Conservation (phyloP, 768 basidiomycete species). For the Hirschioporus abietinus region DNA sequence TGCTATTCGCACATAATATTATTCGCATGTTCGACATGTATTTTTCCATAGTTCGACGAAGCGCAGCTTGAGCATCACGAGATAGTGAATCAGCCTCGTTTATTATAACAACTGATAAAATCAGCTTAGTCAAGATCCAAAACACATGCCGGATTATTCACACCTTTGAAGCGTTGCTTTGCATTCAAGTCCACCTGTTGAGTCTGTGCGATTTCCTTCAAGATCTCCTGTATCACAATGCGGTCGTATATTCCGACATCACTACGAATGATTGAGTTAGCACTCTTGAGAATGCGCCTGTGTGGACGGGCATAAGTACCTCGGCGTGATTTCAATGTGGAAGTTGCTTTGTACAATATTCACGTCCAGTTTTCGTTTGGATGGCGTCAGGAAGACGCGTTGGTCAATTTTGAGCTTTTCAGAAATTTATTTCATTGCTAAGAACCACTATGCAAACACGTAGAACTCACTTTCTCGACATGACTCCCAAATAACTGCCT, state of each 20-base stretch:
- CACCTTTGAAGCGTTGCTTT: constrained; percentile 95
- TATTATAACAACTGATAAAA: constrained; percentile 80
- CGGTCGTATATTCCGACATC: constrained; percentile 96
- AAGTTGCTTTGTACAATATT: constrained; percentile 98
- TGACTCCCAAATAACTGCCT: constrained; percentile 86
- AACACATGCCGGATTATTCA: constrained; percentile 8
- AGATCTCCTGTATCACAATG: constrained; percentile 90
- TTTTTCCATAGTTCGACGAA: constrained; percentile 98
- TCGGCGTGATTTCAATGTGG: constrained; percentile 96
- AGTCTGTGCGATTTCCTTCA: constrained; percentile 98
- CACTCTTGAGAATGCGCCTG: not conserved
- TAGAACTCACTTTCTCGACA: constrained; percentile 73
- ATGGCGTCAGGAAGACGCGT: constrained; percentile 90
- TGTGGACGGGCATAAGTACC: constrained; percentile 38
- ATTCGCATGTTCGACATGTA: constrained; percentile 98
- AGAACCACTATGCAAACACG: not conserved
- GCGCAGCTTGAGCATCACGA: constrained; percentile 94
- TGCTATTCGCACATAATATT: constrained; percentile 94
- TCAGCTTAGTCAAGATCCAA: not conserved
- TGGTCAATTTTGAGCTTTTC: constrained; percentile 94
- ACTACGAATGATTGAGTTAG: constrained; percentile 33
- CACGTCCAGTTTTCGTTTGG: constrained; percentile 90
- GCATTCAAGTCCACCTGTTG: constrained; percentile 96
- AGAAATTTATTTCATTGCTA: constrained; percentile 6
- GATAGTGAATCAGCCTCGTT: constrained; percentile 95